Evolutionary conservation across 78 protist genomes (phyloP), one percentile per base, ranked within the genome.

Genomic region (Carpediemonas membranifera): DNA sequence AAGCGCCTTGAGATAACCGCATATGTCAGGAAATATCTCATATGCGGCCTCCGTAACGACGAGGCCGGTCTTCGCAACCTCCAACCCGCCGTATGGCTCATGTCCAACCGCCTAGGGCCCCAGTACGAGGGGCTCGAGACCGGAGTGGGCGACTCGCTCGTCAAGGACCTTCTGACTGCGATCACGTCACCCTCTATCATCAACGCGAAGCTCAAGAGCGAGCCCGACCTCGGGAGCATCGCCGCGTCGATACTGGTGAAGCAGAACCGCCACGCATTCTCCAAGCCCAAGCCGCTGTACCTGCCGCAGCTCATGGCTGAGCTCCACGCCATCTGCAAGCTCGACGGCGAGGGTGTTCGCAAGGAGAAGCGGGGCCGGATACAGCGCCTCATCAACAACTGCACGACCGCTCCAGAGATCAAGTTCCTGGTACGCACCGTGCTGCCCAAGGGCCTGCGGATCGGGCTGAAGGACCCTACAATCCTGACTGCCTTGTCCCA

Each of bases 111-210:
- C 65, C 28, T 86, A 1, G 90, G 89, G 0, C 95, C 94, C 1
- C 83, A 80, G 0, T 83, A 78, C 50, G 80, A 39, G n/a, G 92
- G 91, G 0, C 7, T 90, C 24, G 95, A 93, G 79, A 74, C 90
- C 18, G 98, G 98, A 14, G 67, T 93, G 37, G 98, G 98, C 15
- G 93, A 91, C 0, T 13, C 82, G 3, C 37, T 81, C 1, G 15
- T 93, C n/a, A n/a, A n/a, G n/a, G n/a, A n/a, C n/a, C n/a, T n/a
- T n/a, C n/a, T n/a, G n/a, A n/a, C n/a, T n/a, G n/a, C n/a, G n/a
- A n/a, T n/a, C n/a, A n/a, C n/a, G n/a, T n/a, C n/a, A n/a, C n/a
- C n/a, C n/a, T n/a, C n/a, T n/a, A n/a, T n/a, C n/a, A n/a, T n/a
- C n/a, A n/a, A n/a, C n/a, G n/a, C n/a, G n/a, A n/a, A n/a, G n/a